Evolutionary conservation across 169 alveolate genomes (phyloP), one percentile per base, ranked within the genome.

Genomic region (Neospora caninum): DNA sequence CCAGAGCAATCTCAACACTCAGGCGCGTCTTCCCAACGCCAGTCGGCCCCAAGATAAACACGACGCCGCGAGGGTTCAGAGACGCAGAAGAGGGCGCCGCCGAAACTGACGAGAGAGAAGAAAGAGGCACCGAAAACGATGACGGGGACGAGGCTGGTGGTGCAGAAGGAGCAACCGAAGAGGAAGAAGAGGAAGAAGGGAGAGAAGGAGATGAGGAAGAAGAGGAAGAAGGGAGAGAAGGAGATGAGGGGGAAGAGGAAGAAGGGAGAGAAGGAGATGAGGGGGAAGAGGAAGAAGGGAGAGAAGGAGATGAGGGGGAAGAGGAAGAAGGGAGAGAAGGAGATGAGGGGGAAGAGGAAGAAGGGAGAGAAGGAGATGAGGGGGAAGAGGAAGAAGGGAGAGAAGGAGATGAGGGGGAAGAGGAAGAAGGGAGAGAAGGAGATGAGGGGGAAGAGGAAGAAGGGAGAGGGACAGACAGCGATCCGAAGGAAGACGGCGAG

Each of bases 21-120:
- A 92, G 89, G 34, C 88, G 83, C 6, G 94, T 80, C 54, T 92
- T 92, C n/a, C 94, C 94, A n/a, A 92, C 94, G 36, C 94, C 94
- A 53, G 94, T 92, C 16, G 94, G 94, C 43, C 94, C 94, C 29
- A 92, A n/a, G 41, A 92, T 53, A 38, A 64, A 91, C 36, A 91
- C 43, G 53, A 91, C 94, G 58, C 64, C 64, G 34, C 64, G 89
- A 6, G 84, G 64, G 18, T 7, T 7, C 2, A 67, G 39, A 91
- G 64, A 27, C 22, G 84, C 2, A 0, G 92, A 2, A 78, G 27
- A 43, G n/a, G 86, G 29, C 10, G 86, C 43, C 39, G 86, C 39
- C 22, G 83, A 70, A 70, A n/a, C 49, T 0, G 86, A 20, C 43
- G 86, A n/a, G 27, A 78, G 43, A 78, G 86, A n/a, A 4, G 86